Evolutionary conservation across 768 basidiomycete genomes (phyloP).

Genomic region (Wakefieldia striispora): DNA sequence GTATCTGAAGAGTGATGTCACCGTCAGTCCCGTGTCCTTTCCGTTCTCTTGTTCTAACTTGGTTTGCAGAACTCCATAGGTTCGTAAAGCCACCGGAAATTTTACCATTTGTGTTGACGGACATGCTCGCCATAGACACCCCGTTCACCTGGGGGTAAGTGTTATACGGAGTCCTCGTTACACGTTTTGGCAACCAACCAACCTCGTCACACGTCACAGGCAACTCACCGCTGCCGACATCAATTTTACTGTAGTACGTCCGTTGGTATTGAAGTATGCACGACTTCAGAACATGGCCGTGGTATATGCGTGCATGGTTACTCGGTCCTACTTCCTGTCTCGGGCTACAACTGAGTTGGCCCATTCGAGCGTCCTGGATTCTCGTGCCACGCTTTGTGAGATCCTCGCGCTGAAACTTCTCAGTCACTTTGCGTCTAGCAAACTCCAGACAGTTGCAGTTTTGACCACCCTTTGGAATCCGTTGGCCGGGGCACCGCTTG

Average conservation of each 20-base stretch:
- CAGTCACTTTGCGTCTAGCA: slow-evolving; percentile 65
- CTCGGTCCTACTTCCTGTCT: slow-evolving; percentile 73
- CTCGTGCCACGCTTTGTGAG: slow-evolving; percentile 80
- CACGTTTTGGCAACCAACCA: neutral
- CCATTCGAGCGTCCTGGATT: slow-evolving; percentile 67
- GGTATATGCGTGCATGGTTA: slow-evolving; percentile 76
- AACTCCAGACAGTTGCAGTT: slow-evolving; percentile 73
- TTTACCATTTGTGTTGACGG: neutral
- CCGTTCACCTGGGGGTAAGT: slow-evolving; percentile 81
- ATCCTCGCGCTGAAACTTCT: slow-evolving; percentile 87
- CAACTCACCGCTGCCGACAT: slow-evolving; percentile 82
- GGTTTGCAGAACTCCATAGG: slow-evolving; percentile 26
- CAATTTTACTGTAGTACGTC: slow-evolving; percentile 76
- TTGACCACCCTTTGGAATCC: slow-evolving; percentile 85
- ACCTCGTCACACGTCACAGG: slow-evolving; percentile 40
- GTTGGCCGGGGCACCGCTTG: slow-evolving; percentile 67
- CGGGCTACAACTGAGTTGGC: slow-evolving; percentile 71
- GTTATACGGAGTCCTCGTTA: neutral
- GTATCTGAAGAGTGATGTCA: slow-evolving; percentile 65
- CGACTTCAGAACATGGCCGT: slow-evolving; percentile 70
- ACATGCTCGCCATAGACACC: slow-evolving; percentile 45
- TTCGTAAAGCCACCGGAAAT: slow-evolving; percentile 7
- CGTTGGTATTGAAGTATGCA: slow-evolving; percentile 77
- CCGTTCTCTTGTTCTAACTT: slow-evolving; percentile 17
- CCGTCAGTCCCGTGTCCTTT: slow-evolving; percentile 43